Base-by-base conservation (phyloP, 192 early-diverging fungal genomes). In the Dispira parvispora region DNA sequence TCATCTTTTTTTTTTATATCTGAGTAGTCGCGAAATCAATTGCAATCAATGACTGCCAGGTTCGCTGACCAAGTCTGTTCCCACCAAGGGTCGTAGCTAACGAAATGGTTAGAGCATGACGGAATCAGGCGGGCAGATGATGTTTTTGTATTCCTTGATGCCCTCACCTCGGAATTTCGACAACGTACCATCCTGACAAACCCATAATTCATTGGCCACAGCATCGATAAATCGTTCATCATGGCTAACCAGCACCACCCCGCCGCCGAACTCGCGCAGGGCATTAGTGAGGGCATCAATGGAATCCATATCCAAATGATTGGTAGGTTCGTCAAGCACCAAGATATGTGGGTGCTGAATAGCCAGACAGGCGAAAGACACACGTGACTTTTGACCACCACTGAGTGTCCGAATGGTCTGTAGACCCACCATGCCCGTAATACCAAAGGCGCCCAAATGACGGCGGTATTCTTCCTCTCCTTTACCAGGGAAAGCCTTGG, bases 261-360 rank as follows among this genome's bases (percentile, higher is more conserved):
- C 96, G 65, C 96, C 96, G 63, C 85, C 80, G 71, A 93, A 99
- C 63, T 80, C 82, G 46, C 80, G 82, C 64, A 97, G 73, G 26
- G 96, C 92, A 13, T 77, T 78, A 38, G 88, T 83, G 44, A 99
- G 78, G 12, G 94, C 91, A 71, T 99, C 96, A 62, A 99, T 96
- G 53, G 93, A 92, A 56, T 84, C 84, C 81, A 90, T 85, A 74
- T 90, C 88, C 72, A 90, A 73, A 66, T 93, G 87, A 64, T 88
- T 96, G 26, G 91, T 98, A 63, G 95, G 95, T 85, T 99, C 96
- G 66, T 99, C 96, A 68, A 99, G 85, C 65, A 99, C 78, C 65
- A 99, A 74, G 65, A 99, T 88, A 75, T 94, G 91, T 62, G 96
- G 95, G 63, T 80, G 76, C 58, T 82, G 76, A 52, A 96, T 75